A percentile compares a stretch with the other conserved stretches of the same genome.
phyloP scores from a whole-genome alignment of 495 filamentous ascomycete genomes.

The Articulospora tetracladia region DNA sequence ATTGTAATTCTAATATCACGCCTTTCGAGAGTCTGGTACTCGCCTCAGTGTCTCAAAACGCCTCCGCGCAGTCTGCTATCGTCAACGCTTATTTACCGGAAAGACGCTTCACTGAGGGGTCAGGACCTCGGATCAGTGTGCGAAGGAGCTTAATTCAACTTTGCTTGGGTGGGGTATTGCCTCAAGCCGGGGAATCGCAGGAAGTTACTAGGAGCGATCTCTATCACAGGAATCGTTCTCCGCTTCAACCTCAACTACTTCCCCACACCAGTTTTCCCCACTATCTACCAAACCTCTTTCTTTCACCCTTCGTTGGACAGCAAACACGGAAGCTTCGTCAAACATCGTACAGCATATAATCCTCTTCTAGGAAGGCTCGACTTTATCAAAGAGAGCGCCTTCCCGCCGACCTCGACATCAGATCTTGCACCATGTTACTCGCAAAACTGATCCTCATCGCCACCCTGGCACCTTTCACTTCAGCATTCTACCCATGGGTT shows the following conservation, averaged over 20 bases:
- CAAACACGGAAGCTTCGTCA: not conserved
- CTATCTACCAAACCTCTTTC: not conserved
- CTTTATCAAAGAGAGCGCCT: not conserved
- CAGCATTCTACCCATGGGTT: slow-evolving; percentile 31
- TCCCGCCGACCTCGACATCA: not conserved
- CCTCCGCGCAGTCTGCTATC: not conserved
- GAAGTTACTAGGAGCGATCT: not conserved
- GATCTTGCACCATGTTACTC: slow-evolving; percentile 2
- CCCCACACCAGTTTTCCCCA: not conserved
- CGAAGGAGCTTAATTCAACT: not conserved
- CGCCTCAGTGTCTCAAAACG: slow-evolving; percentile 12
- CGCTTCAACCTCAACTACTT: not conserved
- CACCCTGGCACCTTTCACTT: not conserved
- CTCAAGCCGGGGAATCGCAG: not conserved
- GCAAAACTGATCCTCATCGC: not conserved
- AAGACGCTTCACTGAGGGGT: not conserved
- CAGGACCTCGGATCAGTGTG: not conserved
- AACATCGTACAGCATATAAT: no score
- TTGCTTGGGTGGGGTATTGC: not conserved
- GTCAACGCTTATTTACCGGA: not conserved
- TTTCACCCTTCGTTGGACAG: not conserved
- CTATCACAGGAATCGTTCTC: not conserved
- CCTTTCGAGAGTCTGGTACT: slow-evolving; percentile 25
- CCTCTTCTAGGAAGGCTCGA: not conserved
- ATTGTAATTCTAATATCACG: slow-evolving; percentile 23